phyloP scores from a whole-genome alignment of 495 filamentous ascomycete species.

The Penicillium taxi region DNA sequence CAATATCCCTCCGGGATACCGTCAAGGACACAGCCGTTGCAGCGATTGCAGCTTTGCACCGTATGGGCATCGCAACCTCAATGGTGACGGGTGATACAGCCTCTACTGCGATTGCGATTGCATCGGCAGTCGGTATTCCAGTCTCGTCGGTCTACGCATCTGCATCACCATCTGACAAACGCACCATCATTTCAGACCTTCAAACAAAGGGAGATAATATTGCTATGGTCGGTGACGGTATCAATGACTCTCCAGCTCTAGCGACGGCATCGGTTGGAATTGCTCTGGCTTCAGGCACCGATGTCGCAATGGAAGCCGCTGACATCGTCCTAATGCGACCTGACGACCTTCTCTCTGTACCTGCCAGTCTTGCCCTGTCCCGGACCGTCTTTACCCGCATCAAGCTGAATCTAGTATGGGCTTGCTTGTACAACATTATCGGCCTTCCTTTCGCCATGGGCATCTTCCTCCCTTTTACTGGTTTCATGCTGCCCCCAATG shows the following conservation, averaged over 20 bases:
- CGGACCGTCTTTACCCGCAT: conserved; percentile 85
- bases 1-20: conserved; percentile 76
- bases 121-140: conserved; percentile 73
- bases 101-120: conserved; percentile 73
- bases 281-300: conserved; percentile 83
- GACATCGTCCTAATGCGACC: conserved; percentile 93
- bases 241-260: conserved; percentile 96
- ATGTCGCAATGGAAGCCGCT: conserved; percentile 97
- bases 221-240: conserved; percentile 97
- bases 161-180: conserved; percentile 81
- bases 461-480: conserved; percentile 78
- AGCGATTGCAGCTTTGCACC: conserved; percentile 71
- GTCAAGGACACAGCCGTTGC: conserved; percentile 83
- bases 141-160: conserved; percentile 66
- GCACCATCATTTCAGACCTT: conserved; percentile 67
- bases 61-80: conserved; percentile 75
- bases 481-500: conserved; percentile 85
- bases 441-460: conserved; percentile 97
- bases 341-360: conserved; percentile 84
- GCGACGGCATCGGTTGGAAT: conserved; percentile 91
- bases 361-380: conserved; percentile 74
- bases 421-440: conserved; percentile 84
- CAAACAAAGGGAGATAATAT: conserved; percentile 66
- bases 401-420: conserved; percentile 87
- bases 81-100: conserved; percentile 92